Evolutionary conservation across 2,329 filamentous ascomycete species (phyloP).

Genomic region (Cytospora chrysosperma): DNA sequence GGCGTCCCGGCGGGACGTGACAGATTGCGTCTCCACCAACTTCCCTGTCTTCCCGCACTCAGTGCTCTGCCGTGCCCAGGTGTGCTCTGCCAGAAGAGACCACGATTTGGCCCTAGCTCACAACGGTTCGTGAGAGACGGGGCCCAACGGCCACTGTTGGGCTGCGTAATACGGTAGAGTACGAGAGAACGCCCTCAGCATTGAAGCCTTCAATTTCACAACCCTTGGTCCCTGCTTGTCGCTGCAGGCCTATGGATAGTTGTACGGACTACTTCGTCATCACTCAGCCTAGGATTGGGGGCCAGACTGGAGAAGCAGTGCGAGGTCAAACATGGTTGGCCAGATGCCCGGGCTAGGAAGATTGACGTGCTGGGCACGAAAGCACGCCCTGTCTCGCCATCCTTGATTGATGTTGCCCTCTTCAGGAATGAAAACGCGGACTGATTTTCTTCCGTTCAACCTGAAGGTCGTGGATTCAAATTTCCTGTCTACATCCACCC

Average conservation of each 20-base stretch:
- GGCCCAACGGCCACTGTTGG: neutral
- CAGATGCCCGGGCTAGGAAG: neutral
- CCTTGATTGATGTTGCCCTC: constrained; percentile 12
- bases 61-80: no score
- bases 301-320: constrained; percentile 9
- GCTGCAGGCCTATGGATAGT: neutral
- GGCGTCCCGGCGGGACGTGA: constrained; percentile 5
- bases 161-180: neutral
- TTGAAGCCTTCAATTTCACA: neutral
- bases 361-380: no score
- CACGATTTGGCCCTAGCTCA: neutral
- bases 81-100: neutral
- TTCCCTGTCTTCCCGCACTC: neutral
- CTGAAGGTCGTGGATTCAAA: neutral
- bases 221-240: neutral
- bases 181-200: neutral
- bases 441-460: neutral
- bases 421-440: constrained; percentile 1
- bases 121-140: neutral
- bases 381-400: neutral
- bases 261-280: neutral
- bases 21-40: constrained; percentile 6
- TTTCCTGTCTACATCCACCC: no score
- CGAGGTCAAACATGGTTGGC: neutral
- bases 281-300: constrained; percentile 12